Evolutionary conservation across 148 eudicot genomes (phyloP).

Genomic region (Nepenthes gracilis): DNA sequence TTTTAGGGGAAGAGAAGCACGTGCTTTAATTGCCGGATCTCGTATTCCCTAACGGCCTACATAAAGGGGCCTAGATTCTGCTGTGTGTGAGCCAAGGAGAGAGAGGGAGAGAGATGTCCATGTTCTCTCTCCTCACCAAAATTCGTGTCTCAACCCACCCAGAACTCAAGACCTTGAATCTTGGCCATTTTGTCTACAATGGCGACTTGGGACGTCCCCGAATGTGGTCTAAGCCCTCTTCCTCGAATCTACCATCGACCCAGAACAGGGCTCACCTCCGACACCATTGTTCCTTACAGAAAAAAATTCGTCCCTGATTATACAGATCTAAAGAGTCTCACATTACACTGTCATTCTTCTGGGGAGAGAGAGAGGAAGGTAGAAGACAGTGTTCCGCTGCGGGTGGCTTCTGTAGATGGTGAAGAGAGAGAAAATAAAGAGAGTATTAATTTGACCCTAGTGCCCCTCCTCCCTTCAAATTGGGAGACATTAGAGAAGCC

Average conservation of each 20-base stretch:
- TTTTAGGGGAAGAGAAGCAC: neutral
- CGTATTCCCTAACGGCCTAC: no score
- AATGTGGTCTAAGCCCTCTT: constrained; percentile 67
- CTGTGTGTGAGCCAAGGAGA: no score
- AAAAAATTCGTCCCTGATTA: constrained; percentile 6
- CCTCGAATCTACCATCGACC: constrained; percentile 39
- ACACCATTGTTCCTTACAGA: constrained; percentile 15
- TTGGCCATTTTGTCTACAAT: constrained; percentile 14
- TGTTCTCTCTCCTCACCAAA: no score
- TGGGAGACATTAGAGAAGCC: constrained; percentile 42
- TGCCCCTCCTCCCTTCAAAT: constrained; percentile 47
- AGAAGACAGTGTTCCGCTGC: constrained; percentile 51
- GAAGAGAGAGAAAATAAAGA: constrained; percentile 7
- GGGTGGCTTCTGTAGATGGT: constrained; percentile 20
- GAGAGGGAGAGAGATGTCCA: no score
- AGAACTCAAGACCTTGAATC: neutral
- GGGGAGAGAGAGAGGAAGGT: constrained; percentile 26
- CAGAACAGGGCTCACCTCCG: constrained; percentile 19
- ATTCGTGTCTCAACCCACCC: neutral
- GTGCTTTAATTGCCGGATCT: no score
- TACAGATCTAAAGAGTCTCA: constrained; percentile 1
- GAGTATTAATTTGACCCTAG: constrained; percentile 35
- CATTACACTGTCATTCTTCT: neutral
- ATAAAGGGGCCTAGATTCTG: no score
- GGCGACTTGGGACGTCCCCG: constrained; percentile 75